These are phyloP conservation scores for Saturnispora serradocipensis DNA, from an alignment of 805 yeast genomes.

Conservation along the genomic window DNA sequence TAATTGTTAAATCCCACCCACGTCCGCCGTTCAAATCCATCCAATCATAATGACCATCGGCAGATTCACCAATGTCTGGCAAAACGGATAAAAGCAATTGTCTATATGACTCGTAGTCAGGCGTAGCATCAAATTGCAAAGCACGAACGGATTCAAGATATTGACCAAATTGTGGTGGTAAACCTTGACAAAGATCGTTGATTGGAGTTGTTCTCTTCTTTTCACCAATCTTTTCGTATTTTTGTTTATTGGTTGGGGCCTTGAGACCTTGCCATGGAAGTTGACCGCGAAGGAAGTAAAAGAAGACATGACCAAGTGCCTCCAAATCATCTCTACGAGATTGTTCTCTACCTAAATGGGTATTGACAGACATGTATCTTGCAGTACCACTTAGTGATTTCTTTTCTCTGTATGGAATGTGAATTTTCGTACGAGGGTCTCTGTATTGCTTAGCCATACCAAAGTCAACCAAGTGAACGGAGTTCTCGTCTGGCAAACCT, in stretches of 20 bases:
- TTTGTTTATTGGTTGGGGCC: conserved; percentile 96
- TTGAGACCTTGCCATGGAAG: conserved; percentile 98
- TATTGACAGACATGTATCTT: conserved; percentile 96
- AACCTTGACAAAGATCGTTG: conserved; percentile 76
- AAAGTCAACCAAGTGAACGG: conserved; percentile 85
- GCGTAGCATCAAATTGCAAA: conserved; percentile 85
- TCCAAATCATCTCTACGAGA: conserved; percentile 94
- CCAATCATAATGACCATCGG: conserved; percentile 96
- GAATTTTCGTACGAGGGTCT: conserved; percentile 91
- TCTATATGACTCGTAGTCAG: conserved; percentile 84
- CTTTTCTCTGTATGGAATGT: conserved; percentile 93
- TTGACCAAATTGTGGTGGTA: conserved; percentile 88
- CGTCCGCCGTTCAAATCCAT: conserved; percentile 90
- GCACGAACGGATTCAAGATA: conserved; percentile 83
- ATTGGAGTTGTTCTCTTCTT: conserved; percentile 87
- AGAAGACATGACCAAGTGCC: conserved; percentile 92
- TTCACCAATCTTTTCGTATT: conserved; percentile 95
- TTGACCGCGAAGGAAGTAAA: conserved; percentile 88
- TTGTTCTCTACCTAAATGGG: conserved; percentile 96
- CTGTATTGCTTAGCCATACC: conserved; percentile 99
- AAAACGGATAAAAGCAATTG: conserved; percentile 70
- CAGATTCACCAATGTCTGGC: conserved; percentile 56
- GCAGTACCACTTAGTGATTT: conserved; percentile 96
- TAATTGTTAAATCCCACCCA: conserved; percentile 88
- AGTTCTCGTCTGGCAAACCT: conserved; percentile 72